A percentile compares a stretch with the other conserved stretches of the same genome.
phyloP scores from a whole-genome alignment of 148 eudicot genomes.

The Nyssa sinensis region DNA sequence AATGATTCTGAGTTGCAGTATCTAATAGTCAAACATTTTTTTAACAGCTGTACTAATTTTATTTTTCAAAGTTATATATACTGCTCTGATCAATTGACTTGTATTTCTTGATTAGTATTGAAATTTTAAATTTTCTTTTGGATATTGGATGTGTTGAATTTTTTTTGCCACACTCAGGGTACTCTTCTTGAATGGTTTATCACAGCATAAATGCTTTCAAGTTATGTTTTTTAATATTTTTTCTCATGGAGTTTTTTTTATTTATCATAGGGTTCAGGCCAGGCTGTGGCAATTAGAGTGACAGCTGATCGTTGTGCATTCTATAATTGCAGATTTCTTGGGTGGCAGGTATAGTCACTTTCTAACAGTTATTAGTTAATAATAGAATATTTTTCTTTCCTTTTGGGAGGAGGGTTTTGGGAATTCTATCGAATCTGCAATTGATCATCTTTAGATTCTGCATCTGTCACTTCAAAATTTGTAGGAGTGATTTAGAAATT shows the following conservation, averaged over 20 bases:
- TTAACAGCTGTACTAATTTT: background rate
- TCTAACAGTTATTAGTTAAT: background rate
- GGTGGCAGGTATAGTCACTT: slow-evolving; percentile 73
- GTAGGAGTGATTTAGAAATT: background rate
- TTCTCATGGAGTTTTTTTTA: background rate
- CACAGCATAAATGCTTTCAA: background rate
- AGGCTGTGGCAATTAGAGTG: slow-evolving; percentile 91
- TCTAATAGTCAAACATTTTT: background rate
- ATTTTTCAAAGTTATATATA: background rate
- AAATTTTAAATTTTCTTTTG: background rate
- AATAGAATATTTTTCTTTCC: background rate
- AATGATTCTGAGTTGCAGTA: background rate
- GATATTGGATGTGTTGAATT: background rate
- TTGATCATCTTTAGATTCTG: background rate
- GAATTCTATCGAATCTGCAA: background rate
- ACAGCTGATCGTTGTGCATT: slow-evolving; percentile 92
- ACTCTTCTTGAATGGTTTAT: background rate
- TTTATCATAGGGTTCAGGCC: slow-evolving; percentile 75
- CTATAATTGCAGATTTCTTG: slow-evolving; percentile 91
- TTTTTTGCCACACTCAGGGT: background rate
- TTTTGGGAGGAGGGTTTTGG: background rate
- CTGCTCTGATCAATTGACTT: background rate
- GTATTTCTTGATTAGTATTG: background rate
- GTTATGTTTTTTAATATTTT: background rate
- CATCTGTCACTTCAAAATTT: background rate